These are phyloP conservation scores for Fusarium humuli DNA, from an alignment of 2,329 filamentous ascomycete species.

Conservation along the genomic window DNA sequence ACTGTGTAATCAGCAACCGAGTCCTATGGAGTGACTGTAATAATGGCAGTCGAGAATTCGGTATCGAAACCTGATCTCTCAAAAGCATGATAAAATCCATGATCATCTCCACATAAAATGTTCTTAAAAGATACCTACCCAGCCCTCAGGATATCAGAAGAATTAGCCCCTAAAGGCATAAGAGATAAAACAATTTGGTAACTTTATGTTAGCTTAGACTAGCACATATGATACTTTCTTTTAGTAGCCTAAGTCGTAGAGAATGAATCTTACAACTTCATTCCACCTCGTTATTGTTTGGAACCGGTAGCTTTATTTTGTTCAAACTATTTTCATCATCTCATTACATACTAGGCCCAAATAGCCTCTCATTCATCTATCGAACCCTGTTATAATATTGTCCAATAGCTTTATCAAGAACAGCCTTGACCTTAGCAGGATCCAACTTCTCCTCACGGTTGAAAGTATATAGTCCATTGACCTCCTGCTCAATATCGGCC, in stretches of 20 bases:
- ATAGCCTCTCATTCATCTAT: neutral
- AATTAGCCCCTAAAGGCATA: too few relatives aligned
- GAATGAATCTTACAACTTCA: neutral
- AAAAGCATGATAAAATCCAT: conserved; percentile 7
- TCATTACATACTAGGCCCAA: neutral
- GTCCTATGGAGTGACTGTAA: rapidly evolving
- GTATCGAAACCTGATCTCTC: too few relatives aligned
- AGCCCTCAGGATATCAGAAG: too few relatives aligned
- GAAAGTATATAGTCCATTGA: conserved; percentile 74
- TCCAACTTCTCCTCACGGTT: conserved; percentile 71
- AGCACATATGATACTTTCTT: too few relatives aligned
- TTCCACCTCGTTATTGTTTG: rapidly evolving
- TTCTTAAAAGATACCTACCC: neutral
- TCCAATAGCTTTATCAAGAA: conserved; percentile 65
- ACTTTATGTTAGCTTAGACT: too few relatives aligned
- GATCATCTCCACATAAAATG: neutral
- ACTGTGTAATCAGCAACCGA: rapidly evolving
- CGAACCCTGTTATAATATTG: conserved; percentile 57
- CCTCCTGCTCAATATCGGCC: conserved; percentile 74
- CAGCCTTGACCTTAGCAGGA: conserved; percentile 64
- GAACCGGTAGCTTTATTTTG: neutral
- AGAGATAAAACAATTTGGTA: too few relatives aligned
- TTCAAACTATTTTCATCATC: neutral
- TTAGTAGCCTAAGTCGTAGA: too few relatives aligned
- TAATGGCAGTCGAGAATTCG: neutral